phyloP scores from a whole-genome alignment of 140 eudicot species.

The Cichorium intybus region DNA sequence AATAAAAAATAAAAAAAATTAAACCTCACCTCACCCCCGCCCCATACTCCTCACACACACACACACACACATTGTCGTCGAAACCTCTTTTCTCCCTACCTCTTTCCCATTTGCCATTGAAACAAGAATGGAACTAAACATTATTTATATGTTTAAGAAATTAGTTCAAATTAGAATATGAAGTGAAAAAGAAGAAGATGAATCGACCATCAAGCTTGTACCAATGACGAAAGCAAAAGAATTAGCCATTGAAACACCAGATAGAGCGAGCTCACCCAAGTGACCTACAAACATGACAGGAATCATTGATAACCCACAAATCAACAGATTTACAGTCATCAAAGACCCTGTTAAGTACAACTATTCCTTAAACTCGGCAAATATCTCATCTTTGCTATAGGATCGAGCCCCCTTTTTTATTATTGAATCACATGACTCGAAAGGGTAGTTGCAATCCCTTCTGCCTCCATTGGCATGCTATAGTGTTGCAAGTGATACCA shows the following conservation, averaged over 20 bases:
- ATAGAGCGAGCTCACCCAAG: conserved; percentile 56
- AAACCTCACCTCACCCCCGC: too few species aligned
- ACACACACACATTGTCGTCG: too few species aligned
- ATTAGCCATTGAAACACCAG: conserved; percentile 80
- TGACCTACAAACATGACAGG: conserved; percentile 78
- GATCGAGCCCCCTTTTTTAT: background rate
- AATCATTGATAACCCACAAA: conserved; percentile 44
- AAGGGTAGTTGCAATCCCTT: conserved; percentile 34
- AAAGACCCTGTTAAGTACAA: conserved; percentile 56
- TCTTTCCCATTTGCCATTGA: conserved; percentile 31
- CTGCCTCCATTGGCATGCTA: conserved; percentile 23
- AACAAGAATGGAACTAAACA: conserved; percentile 5
- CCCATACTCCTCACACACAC: too few species aligned
- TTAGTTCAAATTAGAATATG: background rate
- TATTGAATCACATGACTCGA: conserved; percentile 4
- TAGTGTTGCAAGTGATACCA: background rate
- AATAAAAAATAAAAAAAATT: too few species aligned
- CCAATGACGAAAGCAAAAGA: conserved; percentile 75
- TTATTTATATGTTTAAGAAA: background rate
- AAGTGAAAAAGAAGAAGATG: background rate
- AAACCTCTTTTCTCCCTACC: too few species aligned
- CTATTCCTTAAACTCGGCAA: conserved; percentile 51
- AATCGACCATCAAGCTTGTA: conserved; percentile 51
- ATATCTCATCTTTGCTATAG: conserved; percentile 40
- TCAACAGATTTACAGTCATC: conserved; percentile 44